These are phyloP conservation scores for Thamnidium elegans DNA, from an alignment of 192 early-diverging fungal genomes.

Conservation along the genomic window DNA sequence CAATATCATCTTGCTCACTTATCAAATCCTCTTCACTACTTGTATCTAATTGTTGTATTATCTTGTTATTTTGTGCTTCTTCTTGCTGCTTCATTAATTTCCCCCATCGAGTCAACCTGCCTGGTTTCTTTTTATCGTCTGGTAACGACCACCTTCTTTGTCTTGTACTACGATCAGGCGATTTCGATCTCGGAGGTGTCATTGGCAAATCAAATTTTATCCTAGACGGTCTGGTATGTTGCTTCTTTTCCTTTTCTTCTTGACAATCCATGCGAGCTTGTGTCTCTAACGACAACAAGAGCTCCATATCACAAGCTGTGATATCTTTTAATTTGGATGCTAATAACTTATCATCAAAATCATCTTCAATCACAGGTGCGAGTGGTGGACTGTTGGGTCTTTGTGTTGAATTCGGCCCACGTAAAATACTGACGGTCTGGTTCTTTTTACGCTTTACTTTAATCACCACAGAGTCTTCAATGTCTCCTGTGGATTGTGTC, in stretches of 20 bases:
- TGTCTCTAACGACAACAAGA: slow-evolving; percentile 27
- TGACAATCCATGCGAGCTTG: slow-evolving; percentile 28
- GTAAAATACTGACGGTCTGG: not conserved
- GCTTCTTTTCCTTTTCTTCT: slow-evolving; percentile 14
- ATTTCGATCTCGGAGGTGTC: slow-evolving; percentile 26
- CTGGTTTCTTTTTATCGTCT: slow-evolving; percentile 9
- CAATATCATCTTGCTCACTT: not conserved
- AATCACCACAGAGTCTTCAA: slow-evolving; percentile 1
- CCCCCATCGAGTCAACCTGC: slow-evolving; percentile 14
- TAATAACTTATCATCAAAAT: not conserved
- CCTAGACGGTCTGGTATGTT: slow-evolving; percentile 16
- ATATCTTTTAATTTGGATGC: slow-evolving; percentile 18
- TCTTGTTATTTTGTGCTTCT: slow-evolving; percentile 4
- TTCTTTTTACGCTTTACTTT: not conserved
- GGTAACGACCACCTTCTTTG: slow-evolving; percentile 9
- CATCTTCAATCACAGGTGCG: not conserved
- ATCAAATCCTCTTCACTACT: not conserved
- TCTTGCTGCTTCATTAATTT: slow-evolving; percentile 18
- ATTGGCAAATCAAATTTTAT: slow-evolving; percentile 32
- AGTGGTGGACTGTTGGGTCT: not conserved
- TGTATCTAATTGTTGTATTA: slow-evolving; percentile 4
- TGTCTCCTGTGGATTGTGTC: slow-evolving; percentile 5
- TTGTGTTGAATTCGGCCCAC: not conserved
- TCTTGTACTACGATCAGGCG: not conserved
- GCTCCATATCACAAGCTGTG: slow-evolving; percentile 25